Evolutionary conservation across 75 land plant species (phyloP), one percentile per base, ranked within the genome.

Genomic region (Ceratopteris richardii): DNA sequence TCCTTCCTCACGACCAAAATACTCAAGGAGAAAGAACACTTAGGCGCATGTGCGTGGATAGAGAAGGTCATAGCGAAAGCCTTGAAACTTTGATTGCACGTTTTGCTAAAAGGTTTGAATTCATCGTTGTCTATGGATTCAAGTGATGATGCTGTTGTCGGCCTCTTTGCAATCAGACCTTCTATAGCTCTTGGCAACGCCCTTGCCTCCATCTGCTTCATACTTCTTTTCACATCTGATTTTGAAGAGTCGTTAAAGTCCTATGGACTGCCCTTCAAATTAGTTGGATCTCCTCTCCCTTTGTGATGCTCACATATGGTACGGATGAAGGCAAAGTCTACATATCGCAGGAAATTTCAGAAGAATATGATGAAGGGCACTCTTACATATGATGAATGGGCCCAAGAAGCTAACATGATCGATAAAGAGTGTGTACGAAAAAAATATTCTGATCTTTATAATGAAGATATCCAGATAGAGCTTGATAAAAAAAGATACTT

Each of bases 351-450:
- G 57, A 90, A 90, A 29, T 95, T 90, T 67, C 84, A 92, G 92
- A 61, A 82, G 46, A 87, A 95, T 60, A 68, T 87, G 89, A 90
- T 95, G 97, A 62, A 79, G 60, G 41, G 63, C 10, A 97, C 99
- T 7, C 57, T 87, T 29, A 95, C 99, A 6, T 90, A 90, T 51
- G 99, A 95, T 58, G 99, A 95, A 51, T 95, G 97, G 97, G 73
- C 93, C 21, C 89, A 95, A 33, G 92, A 86, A 20, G 99, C 99
- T 1, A 84, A 73, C 52, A 95, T 90, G 97, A 73, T 90, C 39
- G 99, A 95, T 31, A 80, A 72, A 59, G 23, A 37, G 26, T 21
- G 22, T 46, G 76, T 53, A 26, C 85, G 79, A 59, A 54, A 73
- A 68, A 86, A 72, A 54, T 93, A 95, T 44, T 55, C 81, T 3